Conservation (phyloP, 176 grass and related monocot species). For the Guadua angustifolia region DNA sequence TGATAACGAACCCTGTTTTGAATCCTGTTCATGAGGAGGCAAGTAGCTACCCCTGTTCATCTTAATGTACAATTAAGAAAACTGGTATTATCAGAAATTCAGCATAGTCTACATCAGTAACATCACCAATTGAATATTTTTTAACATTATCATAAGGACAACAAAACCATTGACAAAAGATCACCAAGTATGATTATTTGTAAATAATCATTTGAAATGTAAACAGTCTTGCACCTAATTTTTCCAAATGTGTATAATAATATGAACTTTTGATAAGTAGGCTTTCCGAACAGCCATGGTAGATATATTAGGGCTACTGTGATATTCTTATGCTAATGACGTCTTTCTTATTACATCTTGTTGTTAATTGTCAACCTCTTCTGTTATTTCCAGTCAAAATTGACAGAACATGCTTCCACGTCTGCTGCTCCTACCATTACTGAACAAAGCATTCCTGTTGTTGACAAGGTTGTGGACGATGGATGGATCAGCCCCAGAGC, state of each 20-base stretch:
- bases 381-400: conserved; percentile 64
- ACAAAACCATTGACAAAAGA: neutral
- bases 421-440: conserved; percentile 50
- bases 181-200: conserved; percentile 18
- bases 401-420: conserved; percentile 31
- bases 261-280: neutral
- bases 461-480: conserved; percentile 93
- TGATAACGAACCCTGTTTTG: conserved; percentile 57
- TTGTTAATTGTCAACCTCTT: conserved; percentile 35
- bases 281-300: neutral
- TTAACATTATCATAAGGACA: neutral
- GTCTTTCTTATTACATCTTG: neutral
- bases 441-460: conserved; percentile 71
- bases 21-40: conserved; percentile 90
- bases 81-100: neutral
- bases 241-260: neutral
- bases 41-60: conserved; percentile 38
- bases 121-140: conserved; percentile 9
- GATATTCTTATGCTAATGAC: neutral
- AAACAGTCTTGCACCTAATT: neutral
- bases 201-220: neutral
- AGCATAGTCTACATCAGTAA: conserved; percentile 5
- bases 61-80: conserved; percentile 5
- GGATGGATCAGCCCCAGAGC: conserved; percentile 63
- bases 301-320: conserved; percentile 4